A percentile compares a stretch with the other conserved stretches of the same genome.
Conservation (phyloP, 495 filamentous ascomycete species). For the Saxophila tyrrhenica region DNA sequence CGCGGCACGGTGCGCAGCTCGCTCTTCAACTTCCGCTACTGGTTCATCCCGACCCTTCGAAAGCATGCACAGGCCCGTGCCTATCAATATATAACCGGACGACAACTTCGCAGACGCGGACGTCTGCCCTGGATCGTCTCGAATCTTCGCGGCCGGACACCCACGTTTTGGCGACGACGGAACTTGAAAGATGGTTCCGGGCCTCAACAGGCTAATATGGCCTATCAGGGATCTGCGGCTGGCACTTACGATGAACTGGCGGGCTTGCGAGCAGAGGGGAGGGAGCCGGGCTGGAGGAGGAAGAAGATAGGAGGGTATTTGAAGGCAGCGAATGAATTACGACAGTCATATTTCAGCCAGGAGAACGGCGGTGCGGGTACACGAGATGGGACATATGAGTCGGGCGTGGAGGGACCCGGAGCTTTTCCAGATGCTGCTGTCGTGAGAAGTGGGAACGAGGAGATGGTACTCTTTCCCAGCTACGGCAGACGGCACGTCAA, state of each 20-base stretch:
- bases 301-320: constrained; percentile 76
- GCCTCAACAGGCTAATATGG: constrained; percentile 27
- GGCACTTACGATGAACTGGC: constrained; percentile 7
- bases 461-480: constrained; percentile 89
- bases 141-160: constrained; percentile 19
- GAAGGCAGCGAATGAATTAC: constrained; percentile 80
- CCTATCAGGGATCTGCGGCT: constrained; percentile 17
- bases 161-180: constrained; percentile 10
- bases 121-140: constrained; percentile 15
- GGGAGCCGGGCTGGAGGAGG: constrained; percentile 57
- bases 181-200: constrained; percentile 26
- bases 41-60: constrained; percentile 59
- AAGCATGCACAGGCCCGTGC: constrained; percentile 60
- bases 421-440: constrained; percentile 75
- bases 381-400: constrained; percentile 38
- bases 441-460: constrained; percentile 66
- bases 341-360: constrained; percentile 61
- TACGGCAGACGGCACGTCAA: constrained; percentile 66
- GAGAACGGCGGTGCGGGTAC: constrained; percentile 37
- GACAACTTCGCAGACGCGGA: constrained; percentile 38
- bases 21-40: constrained; percentile 56
- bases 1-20: constrained; percentile 49
- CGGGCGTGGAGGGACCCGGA: constrained; percentile 35
- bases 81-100: constrained; percentile 57
- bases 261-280: constrained; percentile 2